Evolutionary conservation across 768 basidiomycete species (phyloP), one percentile per base, ranked within the genome.

Genomic region (Chalciporus sphaerocephalus): DNA sequence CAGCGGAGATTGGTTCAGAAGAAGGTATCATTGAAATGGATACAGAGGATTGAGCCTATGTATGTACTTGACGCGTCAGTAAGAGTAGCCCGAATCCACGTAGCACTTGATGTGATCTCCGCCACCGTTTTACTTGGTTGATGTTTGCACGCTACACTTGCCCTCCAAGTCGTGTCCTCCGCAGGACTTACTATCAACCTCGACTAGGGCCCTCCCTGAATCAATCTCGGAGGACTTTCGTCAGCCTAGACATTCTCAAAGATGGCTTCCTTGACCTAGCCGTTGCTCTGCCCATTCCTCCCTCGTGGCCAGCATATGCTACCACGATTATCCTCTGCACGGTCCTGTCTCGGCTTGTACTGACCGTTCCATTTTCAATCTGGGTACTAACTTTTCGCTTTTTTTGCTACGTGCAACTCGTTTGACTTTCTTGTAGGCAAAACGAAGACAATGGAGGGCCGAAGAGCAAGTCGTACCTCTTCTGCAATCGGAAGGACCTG

Each of bases 1-100:
- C 94, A 11, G 80, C 88, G 2, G 85, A 85, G 48, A 68, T 79
- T 33, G 85, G 89, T 58, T 94, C 93, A 0, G 89, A 92, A 62
- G 85, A 88, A 69, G 90, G 74, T 47, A 50, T 70, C n/a, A 57
- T 76, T 38, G 66, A 73, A 11, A 59, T 72, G 58, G 69, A 71
- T 24, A 21, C 17, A n/a, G 68, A 69, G 28, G 70, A 73, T 16
- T 69, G 52, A 59, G 4, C 3, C 10, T 22, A 23, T 27, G 18
- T 33, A 25, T 15, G 12, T 42, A 20, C 25, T 28, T 30, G 27
- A 30, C 24, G 24, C 24, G 24, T n/a, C 33, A 18, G 30, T 47
- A 25, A 23, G 23, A 17, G n/a, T n/a, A n/a, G n/a, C n/a, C n/a
- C n/a, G n/a, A n/a, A n/a, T n/a, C n/a, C n/a, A n/a, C n/a, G n/a